phyloP scores from a whole-genome alignment of 2,329 filamentous ascomycete genomes.

The Diaporthe vexans region DNA sequence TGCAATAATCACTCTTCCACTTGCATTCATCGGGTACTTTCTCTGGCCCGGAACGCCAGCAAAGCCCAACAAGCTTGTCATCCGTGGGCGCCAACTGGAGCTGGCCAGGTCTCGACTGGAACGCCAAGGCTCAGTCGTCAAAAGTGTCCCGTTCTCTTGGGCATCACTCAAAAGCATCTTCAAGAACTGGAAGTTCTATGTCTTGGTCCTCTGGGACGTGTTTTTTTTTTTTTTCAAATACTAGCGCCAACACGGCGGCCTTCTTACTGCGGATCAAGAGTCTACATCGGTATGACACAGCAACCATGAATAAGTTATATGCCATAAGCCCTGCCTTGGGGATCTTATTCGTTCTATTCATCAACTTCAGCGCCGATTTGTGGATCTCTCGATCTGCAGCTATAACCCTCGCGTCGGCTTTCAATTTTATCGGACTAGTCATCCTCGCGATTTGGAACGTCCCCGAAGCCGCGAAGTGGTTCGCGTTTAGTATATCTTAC shows the following conservation, averaged over 20 bases:
- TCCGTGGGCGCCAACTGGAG: constrained; percentile 50
- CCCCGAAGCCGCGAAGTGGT: constrained; percentile 68
- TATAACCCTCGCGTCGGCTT: constrained; percentile 64
- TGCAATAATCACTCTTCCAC: constrained; percentile 64
- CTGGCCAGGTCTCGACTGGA: constrained; percentile 51
- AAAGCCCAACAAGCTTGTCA: constrained; percentile 51
- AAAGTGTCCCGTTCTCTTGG: constrained; percentile 47
- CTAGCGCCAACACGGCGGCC: constrained; percentile 59
- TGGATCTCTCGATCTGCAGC: constrained; percentile 66
- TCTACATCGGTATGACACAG: constrained; percentile 60
- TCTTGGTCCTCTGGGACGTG: constrained; percentile 63
- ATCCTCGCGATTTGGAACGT: constrained; percentile 71
- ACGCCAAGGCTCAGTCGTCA: constrained; percentile 39
- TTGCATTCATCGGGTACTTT: constrained; percentile 62
- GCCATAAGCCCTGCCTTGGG: constrained; percentile 67
- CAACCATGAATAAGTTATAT: constrained; percentile 65
- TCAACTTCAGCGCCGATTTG: constrained; percentile 69
- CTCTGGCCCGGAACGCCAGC: constrained; percentile 56
- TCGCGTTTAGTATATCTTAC: constrained; percentile 65
- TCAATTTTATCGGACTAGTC: constrained; percentile 67
- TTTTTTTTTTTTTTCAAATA: constrained; percentile 72
- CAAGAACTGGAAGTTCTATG: constrained; percentile 63
- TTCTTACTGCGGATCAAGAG: constrained; percentile 73
- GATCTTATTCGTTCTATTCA: constrained; percentile 67
- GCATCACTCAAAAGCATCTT: constrained; percentile 52